These are phyloP conservation scores for Diospyros lotus DNA, from an alignment of 148 eudicot genomes.

Conservation along the genomic window DNA sequence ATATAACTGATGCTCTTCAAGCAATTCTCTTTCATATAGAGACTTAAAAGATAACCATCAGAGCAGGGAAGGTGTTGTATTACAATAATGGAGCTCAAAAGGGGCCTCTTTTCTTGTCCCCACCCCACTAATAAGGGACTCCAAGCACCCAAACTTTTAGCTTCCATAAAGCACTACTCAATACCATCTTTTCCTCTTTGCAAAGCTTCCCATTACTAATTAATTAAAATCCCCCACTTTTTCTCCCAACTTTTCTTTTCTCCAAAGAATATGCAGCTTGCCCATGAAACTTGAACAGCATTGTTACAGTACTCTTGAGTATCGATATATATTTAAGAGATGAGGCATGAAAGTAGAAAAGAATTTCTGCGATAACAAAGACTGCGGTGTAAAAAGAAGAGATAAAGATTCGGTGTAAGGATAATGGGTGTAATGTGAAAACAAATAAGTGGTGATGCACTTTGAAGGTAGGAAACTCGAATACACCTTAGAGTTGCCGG, in stretches of 20 bases:
- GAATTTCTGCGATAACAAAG: no score
- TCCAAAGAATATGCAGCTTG: background rate
- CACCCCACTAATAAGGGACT: no score
- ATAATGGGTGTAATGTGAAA: no score
- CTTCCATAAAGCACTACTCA: conserved; percentile 12
- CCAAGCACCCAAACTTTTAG: conserved; percentile 15
- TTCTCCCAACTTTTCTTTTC: background rate
- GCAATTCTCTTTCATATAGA: conserved; percentile 14
- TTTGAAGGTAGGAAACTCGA: no score
- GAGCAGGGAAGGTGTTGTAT: conserved; percentile 18
- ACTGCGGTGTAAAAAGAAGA: no score
- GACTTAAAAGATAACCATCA: conserved; percentile 36
- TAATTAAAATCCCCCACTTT: no score
- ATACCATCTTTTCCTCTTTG: conserved; percentile 25
- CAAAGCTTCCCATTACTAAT: conserved; percentile 6
- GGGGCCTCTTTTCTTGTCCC: conserved; percentile 27
- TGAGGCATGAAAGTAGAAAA: no score
- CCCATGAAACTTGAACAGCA: background rate
- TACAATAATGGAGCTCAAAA: conserved; percentile 47
- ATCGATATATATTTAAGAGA: no score
- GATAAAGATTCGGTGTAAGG: no score
- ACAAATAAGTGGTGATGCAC: no score
- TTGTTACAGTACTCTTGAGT: no score
- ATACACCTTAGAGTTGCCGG: background rate
- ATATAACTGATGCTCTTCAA: no score